Base-by-base conservation (phyloP, 2,329 filamentous ascomycete species). In the Chaetomiaceae sp. region DNA sequence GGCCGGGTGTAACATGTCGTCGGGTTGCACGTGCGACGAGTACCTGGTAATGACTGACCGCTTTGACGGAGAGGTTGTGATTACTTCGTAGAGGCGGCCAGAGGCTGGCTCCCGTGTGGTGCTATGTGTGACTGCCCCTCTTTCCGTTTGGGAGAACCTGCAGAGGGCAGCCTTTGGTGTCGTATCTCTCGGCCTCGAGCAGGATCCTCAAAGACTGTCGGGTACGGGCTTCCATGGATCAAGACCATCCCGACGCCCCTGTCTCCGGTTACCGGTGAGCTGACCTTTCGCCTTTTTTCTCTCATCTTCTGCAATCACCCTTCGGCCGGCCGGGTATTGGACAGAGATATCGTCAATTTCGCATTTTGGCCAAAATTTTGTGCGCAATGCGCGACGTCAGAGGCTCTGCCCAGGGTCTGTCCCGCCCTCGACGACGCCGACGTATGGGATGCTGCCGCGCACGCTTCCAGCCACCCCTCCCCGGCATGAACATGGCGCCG, bases 341-440 rank as follows among this genome's bases (percentile, higher is more conserved):
- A 50, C 54, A 55, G 57, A 59, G 47, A 59, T 59, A 58, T 50
- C 51, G 51, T 49, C 48, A 55, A 53, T 39, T 52, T 53, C 47
- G 49, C 50, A 54, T 43, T 57, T 51, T 49, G 49, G 48, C 46
- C 17, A 44, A 47, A 49, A 52, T 57, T 52, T 50, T 60, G 55
- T 57, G 58, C 55, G 57, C 52, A 53, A 47, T 51, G 40, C 54
- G 55, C 57, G 57, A 60, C 59, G 59, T 60, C 59, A 61, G 58
- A 61, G 55, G 50, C 45, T 50, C 37, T 31, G 22, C 39, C 55
- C 44, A 33, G 53, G 54, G 52, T 49, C 45, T 15, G 22, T 33
- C 14, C 23, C 27, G 23, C n/a, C 8, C 44, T 34, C 38, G 34
- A 47, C 60, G 59, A n/a, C n/a, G n/a, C 9, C 25, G 9, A 27